Percentiles rank a stretch among this genome's conserved stretches.
phyloP scores from a whole-genome alignment of 345 rosid genomes.

The Ceriops tagal region DNA sequence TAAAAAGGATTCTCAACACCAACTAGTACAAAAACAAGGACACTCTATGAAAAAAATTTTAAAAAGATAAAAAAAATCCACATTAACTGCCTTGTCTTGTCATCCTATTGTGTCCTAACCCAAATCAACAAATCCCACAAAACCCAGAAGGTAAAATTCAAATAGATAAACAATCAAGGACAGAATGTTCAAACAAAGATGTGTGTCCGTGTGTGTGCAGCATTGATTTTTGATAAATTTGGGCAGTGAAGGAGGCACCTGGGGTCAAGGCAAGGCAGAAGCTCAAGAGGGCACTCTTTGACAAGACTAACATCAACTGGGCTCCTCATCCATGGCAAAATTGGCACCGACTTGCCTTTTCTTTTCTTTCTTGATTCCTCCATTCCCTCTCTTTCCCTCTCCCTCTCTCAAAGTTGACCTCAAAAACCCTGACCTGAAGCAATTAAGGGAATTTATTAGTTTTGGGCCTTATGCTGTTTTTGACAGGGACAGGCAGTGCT shows the following conservation, averaged over 20 bases:
- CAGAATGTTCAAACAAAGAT: not conserved
- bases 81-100: not conserved
- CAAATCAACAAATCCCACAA: not conserved
- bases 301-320: constrained; percentile 59
- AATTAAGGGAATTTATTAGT: too few relatives aligned
- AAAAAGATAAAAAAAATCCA: not conserved
- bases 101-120: too few relatives aligned
- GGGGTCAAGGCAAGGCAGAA: constrained; percentile 72
- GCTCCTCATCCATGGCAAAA: constrained; percentile 92
- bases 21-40: not conserved
- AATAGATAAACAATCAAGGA: not conserved
- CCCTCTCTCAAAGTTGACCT: not conserved
- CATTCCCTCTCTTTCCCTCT: not conserved
- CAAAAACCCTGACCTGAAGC: not conserved
- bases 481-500: too few relatives aligned
- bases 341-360: constrained; percentile 45
- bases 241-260: constrained; percentile 37
- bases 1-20: not conserved
- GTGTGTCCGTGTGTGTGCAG: too few relatives aligned
- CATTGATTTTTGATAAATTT: not conserved
- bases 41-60: not conserved
- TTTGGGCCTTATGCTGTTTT: too few relatives aligned
- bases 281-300: constrained; percentile 51
- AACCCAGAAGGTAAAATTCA: not conserved
- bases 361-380: constrained; percentile 28